Conservation (phyloP, 495 filamentous ascomycete species). For the Daldinia childiae region DNA sequence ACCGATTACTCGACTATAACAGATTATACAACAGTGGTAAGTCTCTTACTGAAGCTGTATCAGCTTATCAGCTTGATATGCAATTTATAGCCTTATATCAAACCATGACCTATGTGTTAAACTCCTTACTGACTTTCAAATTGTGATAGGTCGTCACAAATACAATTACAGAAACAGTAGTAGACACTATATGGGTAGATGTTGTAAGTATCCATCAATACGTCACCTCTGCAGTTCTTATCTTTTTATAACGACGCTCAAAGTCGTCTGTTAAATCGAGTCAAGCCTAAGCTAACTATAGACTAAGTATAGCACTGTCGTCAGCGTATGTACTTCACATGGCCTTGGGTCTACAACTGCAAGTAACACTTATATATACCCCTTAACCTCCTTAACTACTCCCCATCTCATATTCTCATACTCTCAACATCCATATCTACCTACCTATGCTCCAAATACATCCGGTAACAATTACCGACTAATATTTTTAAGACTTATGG, state of each 20-base stretch:
- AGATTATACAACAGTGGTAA: slow-evolving; percentile 21
- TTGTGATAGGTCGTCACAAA: slow-evolving; percentile 19
- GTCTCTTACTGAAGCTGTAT: background rate
- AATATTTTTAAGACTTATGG: background rate
- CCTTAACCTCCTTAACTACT: no score
- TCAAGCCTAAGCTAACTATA: slow-evolving; percentile 10
- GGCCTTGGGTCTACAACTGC: background rate
- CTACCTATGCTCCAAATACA: no score
- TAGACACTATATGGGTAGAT: slow-evolving; percentile 13
- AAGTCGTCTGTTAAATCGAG: background rate
- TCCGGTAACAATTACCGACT: background rate
- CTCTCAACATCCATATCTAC: no score
- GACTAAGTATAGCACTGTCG: slow-evolving; percentile 16
- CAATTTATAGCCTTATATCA: background rate
- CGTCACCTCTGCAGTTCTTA: background rate
- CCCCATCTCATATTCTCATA: background rate
- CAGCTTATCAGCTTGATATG: background rate
- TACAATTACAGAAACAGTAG: slow-evolving; percentile 23
- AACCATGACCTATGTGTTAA: background rate
- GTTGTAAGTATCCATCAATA: slow-evolving; percentile 8
- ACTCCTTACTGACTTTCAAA: slow-evolving; percentile 2
- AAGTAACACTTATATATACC: background rate
- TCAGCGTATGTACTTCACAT: slow-evolving; percentile 3
- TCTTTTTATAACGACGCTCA: background rate
- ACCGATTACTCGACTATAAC: slow-evolving; percentile 5